Base-by-base conservation (phyloP, 768 basidiomycete species). In the Dioszegia crocea region DNA sequence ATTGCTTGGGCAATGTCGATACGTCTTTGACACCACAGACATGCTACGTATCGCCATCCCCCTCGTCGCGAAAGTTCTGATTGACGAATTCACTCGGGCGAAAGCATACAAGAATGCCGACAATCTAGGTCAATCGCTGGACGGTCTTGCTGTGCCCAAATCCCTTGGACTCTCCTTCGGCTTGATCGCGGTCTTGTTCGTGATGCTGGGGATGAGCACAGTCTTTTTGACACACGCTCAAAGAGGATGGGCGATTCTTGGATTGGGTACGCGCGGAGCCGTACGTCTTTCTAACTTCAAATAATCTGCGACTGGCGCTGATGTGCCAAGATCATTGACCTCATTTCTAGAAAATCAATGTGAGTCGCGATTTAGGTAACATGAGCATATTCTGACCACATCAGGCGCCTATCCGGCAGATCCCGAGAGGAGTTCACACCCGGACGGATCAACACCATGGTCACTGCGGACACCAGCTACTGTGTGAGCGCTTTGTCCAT, bases 381-480 rank as follows among this genome's bases (percentile, higher is more conserved):
- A 29, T n/a, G 16, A 5, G 6, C 23, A 23, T 5, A 16, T 24
- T 16, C 50, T 59, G 17, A 17, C 40, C 8, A 5, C 9, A 43
- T 5, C 40, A 67, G 64, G 65, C 82, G 86, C 8, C 76, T 88
- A 0, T 88, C 86, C n/a, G 83, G 83, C 0, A 80, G 81, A 41
- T 80, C 85, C 10, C 80, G 85, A 21, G 60, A 82, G 23, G 79
- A 83, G 43, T 84, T 86, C 62, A 82, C 80, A 23, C 82, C 82
- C 26, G 86, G 86, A 0, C 80, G 86, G 66, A 84, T 87, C 53
- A 86, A 84, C 17, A 87, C 86, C 0, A 82, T 87, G 80, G 85
- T 87, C 11, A 84, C 84, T 1, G 60, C 84, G 12, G 87, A 88
- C 66, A 76, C 84, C 0, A 80, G 81, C 4, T 81, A 83, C 45